These are phyloP conservation scores for Fusarium succisae DNA, from an alignment of 2,329 filamentous ascomycete species.

Conservation along the genomic window DNA sequence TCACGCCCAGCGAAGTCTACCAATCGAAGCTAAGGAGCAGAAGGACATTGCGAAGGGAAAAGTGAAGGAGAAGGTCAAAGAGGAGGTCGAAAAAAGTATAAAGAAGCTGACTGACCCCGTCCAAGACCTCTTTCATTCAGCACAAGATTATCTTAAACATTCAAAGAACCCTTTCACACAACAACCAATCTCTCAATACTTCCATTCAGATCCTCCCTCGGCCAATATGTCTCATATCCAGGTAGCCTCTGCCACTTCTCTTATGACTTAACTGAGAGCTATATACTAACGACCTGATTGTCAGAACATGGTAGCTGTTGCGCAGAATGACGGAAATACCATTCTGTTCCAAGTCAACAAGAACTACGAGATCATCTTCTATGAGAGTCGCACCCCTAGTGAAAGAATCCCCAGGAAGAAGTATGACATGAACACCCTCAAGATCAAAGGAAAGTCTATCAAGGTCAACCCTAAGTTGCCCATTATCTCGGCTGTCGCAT, in stretches of 20 bases:
- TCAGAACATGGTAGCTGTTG: background rate
- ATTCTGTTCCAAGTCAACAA: background rate
- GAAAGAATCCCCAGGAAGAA: background rate
- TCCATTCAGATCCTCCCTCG: background rate
- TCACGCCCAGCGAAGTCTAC: background rate
- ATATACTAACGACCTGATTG: background rate
- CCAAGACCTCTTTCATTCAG: background rate
- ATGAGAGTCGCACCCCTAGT: background rate
- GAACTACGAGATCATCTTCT: background rate
- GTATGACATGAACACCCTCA: background rate
- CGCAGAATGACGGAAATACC: background rate
- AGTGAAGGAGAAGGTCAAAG: background rate
- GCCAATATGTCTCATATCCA: background rate
- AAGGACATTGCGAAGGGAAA: background rate
- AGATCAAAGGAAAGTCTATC: background rate
- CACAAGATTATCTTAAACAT: background rate
- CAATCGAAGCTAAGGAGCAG: background rate
- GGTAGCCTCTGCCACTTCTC: background rate
- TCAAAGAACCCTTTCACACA: background rate
- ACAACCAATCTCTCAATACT: background rate
- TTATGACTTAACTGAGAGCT: too few species aligned
- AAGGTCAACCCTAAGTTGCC: background rate
- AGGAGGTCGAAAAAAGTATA: background rate
- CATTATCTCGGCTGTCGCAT: background rate
- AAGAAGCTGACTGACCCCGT: background rate